These are phyloP conservation scores for Trypethelium eluteriae DNA, from an alignment of 495 filamentous ascomycete species.

Conservation along the genomic window DNA sequence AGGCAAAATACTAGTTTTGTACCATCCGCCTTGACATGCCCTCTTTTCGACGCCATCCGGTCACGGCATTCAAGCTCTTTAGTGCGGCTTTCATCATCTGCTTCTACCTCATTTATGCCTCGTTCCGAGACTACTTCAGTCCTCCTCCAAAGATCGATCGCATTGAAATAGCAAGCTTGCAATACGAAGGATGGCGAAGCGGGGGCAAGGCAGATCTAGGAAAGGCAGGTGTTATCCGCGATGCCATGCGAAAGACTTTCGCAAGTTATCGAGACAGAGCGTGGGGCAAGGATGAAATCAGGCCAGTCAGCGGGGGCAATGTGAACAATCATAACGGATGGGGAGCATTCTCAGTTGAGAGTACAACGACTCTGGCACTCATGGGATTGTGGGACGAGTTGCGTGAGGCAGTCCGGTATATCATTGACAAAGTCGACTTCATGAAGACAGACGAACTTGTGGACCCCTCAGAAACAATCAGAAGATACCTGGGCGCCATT, in stretches of 20 bases:
- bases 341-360: slow-evolving; percentile 35
- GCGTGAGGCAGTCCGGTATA: slow-evolving; percentile 25
- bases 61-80: slow-evolving; percentile 31
- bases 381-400: slow-evolving; percentile 35
- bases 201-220: slow-evolving; percentile 10
- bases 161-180: neutral
- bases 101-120: slow-evolving; percentile 20
- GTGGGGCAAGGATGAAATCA: slow-evolving; percentile 33
- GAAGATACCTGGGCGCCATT: slow-evolving; percentile 30
- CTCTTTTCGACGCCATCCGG: slow-evolving; percentile 28
- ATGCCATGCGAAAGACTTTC: slow-evolving; percentile 32
- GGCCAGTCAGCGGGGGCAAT: slow-evolving; percentile 26
- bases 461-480: slow-evolving; percentile 34
- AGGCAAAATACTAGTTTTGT: neutral
- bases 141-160: slow-evolving; percentile 4
- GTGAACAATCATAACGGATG: slow-evolving; percentile 30
- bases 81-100: slow-evolving; percentile 29
- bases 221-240: slow-evolving; percentile 22
- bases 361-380: slow-evolving; percentile 30
- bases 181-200: slow-evolving; percentile 26
- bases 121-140: neutral
- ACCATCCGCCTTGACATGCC: slow-evolving; percentile 20
- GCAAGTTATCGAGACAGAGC: slow-evolving; percentile 26
- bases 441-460: slow-evolving; percentile 24
- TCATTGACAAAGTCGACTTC: slow-evolving; percentile 29